Percentiles rank a stretch among this genome's conserved stretches.
Evolutionary conservation across 768 basidiomycete species (phyloP).

Genomic region (Lactarius vividus): DNA sequence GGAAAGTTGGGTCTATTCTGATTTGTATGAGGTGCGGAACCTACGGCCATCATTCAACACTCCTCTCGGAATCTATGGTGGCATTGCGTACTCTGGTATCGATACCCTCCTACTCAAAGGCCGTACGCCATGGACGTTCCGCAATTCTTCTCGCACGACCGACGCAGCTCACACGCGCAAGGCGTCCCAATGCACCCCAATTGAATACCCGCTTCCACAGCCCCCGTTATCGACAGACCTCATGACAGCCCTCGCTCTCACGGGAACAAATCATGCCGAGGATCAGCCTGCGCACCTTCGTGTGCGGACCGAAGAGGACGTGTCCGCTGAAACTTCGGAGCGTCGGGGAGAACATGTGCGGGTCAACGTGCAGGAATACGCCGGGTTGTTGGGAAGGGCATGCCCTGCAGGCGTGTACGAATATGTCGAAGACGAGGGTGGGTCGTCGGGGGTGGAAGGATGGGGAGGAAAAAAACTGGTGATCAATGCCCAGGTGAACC

Average conservation of each 20-base stretch:
- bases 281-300: slow-evolving; percentile 90
- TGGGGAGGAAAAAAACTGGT: slow-evolving; percentile 87
- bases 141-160: slow-evolving; percentile 47
- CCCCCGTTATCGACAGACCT: slow-evolving; percentile 91
- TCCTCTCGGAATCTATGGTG: slow-evolving; percentile 78
- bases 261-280: slow-evolving; percentile 96
- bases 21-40: slow-evolving; percentile 89
- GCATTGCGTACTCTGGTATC: slow-evolving; percentile 83
- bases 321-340: slow-evolving; percentile 41
- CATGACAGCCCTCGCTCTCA: slow-evolving; percentile 84
- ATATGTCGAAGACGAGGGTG: slow-evolving; percentile 73
- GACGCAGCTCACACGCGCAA: slow-evolving; percentile 73
- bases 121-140: slow-evolving; percentile 89
- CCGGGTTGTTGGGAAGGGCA: slow-evolving; percentile 80
- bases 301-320: slow-evolving; percentile 44
- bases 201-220: slow-evolving; percentile 83
- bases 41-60: slow-evolving; percentile 86
- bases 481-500: slow-evolving; percentile 90
- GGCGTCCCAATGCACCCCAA: slow-evolving; percentile 65
- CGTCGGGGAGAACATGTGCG: slow-evolving; percentile 64
- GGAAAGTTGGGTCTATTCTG: slow-evolving; percentile 79
- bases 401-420: slow-evolving; percentile 98
- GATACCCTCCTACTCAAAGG: slow-evolving; percentile 85
- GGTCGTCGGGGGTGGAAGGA: slow-evolving; percentile 44
- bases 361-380: slow-evolving; percentile 74